Conservation (phyloP, 305 asterid genomes). For the Fraxinus latifolia region DNA sequence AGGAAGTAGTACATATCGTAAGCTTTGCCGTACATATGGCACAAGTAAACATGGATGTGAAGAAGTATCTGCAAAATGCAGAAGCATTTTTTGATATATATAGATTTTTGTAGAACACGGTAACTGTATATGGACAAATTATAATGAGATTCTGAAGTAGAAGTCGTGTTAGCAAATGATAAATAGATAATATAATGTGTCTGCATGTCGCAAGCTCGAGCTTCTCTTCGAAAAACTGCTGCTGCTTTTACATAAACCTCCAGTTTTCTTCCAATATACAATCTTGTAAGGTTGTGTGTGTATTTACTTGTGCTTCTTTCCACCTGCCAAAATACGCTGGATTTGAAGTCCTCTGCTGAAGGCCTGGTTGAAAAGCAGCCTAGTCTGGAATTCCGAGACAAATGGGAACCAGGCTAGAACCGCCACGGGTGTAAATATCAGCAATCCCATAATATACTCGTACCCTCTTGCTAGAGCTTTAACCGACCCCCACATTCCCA, state of each 20-base stretch:
- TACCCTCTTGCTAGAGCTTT: constrained; percentile 65
- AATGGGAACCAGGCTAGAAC: constrained; percentile 69
- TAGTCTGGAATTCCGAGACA: constrained; percentile 56
- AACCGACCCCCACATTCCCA: constrained; percentile 65
- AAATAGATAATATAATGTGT: background rate
- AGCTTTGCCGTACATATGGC: background rate
- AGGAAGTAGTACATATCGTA: background rate
- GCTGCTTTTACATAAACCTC: background rate
- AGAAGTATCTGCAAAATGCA: background rate
- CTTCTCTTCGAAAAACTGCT: background rate
- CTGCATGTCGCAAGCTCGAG: background rate
- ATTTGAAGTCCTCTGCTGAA: constrained; percentile 74
- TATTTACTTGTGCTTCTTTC: constrained; percentile 50
- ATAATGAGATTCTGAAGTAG: background rate
- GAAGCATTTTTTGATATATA: background rate
- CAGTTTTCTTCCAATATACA: background rate
- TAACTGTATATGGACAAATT: background rate
- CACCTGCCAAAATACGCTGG: constrained; percentile 58
- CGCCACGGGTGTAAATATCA: constrained; percentile 51
- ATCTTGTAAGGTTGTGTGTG: background rate
- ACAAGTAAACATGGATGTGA: background rate
- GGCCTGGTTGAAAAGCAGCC: constrained; percentile 73
- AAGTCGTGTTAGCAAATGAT: background rate
- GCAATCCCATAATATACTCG: constrained; percentile 52
- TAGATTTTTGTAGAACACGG: background rate